Percentiles rank a stretch among this genome's conserved stretches.
Evolutionary conservation across 2,329 filamentous ascomycete species (phyloP).

Genomic region (Paecilomyces sp.): DNA sequence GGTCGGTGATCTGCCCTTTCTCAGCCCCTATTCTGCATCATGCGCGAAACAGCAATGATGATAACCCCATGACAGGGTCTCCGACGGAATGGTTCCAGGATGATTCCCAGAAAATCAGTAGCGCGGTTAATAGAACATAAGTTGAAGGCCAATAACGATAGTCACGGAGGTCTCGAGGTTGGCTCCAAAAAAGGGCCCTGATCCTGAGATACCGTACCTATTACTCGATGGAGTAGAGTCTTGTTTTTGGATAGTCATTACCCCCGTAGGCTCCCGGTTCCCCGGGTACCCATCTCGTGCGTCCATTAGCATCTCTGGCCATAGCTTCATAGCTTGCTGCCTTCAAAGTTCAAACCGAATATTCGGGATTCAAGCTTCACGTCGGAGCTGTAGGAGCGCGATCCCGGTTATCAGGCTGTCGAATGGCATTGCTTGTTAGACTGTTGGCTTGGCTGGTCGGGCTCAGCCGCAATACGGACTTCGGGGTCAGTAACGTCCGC

Average conservation of each 20-base stretch:
- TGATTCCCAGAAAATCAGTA: neutral
- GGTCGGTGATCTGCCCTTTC: neutral
- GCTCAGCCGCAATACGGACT: neutral
- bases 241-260: neutral
- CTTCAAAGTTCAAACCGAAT: neutral
- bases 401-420: neutral
- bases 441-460: neutral
- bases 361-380: neutral
- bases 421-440: neutral
- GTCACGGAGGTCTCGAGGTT: neutral
- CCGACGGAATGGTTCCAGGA: neutral
- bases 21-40: neutral
- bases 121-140: neutral
- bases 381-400: neutral
- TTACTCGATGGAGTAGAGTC: neutral
- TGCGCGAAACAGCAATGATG: neutral
- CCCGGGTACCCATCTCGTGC: neutral
- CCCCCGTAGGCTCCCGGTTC: neutral
- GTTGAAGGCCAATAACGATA: neutral
- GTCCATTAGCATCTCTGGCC: neutral
- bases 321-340: neutral
- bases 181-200: neutral
- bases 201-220: neutral
- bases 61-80: neutral
- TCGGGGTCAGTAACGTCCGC: neutral